Evolutionary conservation across 2,329 filamentous ascomycete genomes (phyloP), one percentile per base, ranked within the genome.

Genomic region (Penicillium sp.): DNA sequence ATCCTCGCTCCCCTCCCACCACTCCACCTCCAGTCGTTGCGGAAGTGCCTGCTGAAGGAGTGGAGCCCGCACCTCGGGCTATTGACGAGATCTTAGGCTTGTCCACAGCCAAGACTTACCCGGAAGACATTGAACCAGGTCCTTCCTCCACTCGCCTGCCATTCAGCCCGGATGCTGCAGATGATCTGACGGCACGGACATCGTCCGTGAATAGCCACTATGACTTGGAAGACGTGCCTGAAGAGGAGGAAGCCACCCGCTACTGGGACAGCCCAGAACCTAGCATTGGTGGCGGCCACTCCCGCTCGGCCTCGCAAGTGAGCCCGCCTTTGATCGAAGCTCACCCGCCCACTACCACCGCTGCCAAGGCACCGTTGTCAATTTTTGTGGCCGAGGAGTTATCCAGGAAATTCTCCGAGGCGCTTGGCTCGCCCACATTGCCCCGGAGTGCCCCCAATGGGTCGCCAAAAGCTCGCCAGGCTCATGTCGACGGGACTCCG

Each of bases 191-290:
- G 18, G 52, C 64, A 4, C 58, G 64, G 21, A 64, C 67, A 11
- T 63, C 68, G 5, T 67, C 68, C 0, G 67, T 71, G 33, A 68
- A 63, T 37, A 65, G 55, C 36, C 60, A 62, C 25, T 56, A 59
- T 33, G 65, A 69, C 16, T 52, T 73, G 42, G 64, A 68, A 33
- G 66, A 71, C 42, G 69, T 74, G 4, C 69, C 68, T 1, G 70
- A 74, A 48, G 70, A 73, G 44, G 66, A 68, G 31, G 70, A 71
- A 49, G 53, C 47, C n/a, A 57, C 56, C 5, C 50, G 56, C 26
- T 53, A 54, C 45, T 60, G 61, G 42, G 57, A 63, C 28, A 65
- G 57, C 36, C 57, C 62, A 6, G 51, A 58, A 4, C 41, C 50
- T 15, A 53, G 51, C 39, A 26, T 47, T 23, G 48, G 47, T 4